Percentiles rank a stretch among this genome's conserved stretches.
Conservation (phyloP, 2,329 filamentous ascomycete species). For the Colletotrichum nymphaeae region DNA sequence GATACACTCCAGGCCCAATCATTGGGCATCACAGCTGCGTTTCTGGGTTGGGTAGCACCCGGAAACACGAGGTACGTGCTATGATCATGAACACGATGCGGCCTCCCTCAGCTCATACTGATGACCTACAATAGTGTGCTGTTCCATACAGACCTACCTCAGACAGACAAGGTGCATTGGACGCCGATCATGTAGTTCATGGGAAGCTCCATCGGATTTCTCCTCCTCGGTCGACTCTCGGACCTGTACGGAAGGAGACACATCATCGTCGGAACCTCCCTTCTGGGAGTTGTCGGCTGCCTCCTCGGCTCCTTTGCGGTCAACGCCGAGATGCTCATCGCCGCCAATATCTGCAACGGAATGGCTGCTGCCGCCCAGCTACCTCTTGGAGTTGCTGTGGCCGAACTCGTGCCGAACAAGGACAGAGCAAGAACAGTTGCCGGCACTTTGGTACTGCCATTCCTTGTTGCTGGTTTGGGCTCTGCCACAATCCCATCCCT, state of each 20-base stretch:
- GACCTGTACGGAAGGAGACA: constrained; percentile 26
- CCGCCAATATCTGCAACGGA: constrained; percentile 50
- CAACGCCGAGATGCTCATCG: constrained; percentile 50
- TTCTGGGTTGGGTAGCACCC: constrained; percentile 49
- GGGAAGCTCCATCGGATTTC: constrained; percentile 50
- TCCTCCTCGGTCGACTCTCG: constrained; percentile 27
- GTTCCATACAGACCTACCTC: constrained; percentile 46
- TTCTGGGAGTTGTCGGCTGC: constrained; percentile 50
- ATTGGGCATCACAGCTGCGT: constrained; percentile 37
- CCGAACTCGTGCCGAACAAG: constrained; percentile 57
- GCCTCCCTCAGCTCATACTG: neutral
- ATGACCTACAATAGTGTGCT: constrained; percentile 39
- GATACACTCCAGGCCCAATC: neutral
- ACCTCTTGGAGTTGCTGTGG: constrained; percentile 53
- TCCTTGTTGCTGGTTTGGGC: constrained; percentile 47
- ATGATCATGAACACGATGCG: neutral
- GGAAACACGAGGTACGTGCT: constrained; percentile 47
- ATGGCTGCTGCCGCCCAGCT: constrained; percentile 53
- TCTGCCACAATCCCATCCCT: neutral
- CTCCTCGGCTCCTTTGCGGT: constrained; percentile 49
- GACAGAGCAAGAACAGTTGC: constrained; percentile 50
- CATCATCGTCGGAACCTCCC: constrained; percentile 36
- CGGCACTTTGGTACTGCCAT: constrained; percentile 55
- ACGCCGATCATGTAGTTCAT: constrained; percentile 51
- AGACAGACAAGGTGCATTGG: constrained; percentile 46